phyloP scores from a whole-genome alignment of 1,139 yeast genomes.

The Geotrichum siamense region DNA sequence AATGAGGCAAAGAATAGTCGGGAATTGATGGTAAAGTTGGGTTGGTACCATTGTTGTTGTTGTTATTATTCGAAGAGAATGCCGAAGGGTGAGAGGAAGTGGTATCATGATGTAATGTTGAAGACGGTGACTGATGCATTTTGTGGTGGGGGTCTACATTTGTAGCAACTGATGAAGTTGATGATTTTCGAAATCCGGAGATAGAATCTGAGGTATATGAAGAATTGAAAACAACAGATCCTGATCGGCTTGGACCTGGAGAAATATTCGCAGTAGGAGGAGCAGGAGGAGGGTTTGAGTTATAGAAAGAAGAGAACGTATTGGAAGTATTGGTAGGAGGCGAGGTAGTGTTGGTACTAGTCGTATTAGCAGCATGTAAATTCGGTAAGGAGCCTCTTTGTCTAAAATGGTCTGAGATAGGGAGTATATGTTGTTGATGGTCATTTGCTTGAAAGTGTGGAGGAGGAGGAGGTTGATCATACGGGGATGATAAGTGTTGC shows the following conservation, averaged over 20 bases:
- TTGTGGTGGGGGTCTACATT: slow-evolving; percentile 27
- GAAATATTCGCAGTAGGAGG: slow-evolving; percentile 11
- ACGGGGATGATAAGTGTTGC: background rate
- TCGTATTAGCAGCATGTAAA: slow-evolving; percentile 47
- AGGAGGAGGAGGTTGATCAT: slow-evolving; percentile 13
- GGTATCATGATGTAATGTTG: slow-evolving; percentile 5
- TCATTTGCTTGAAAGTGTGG: slow-evolving; percentile 1
- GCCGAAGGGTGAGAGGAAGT: slow-evolving; percentile 1
- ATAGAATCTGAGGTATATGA: slow-evolving; percentile 30
- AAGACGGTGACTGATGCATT: slow-evolving; percentile 16
- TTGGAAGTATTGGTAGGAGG: slow-evolving; percentile 22
- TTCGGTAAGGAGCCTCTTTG: slow-evolving; percentile 12
- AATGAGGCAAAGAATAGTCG: slow-evolving; percentile 11
- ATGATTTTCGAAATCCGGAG: slow-evolving; percentile 29
- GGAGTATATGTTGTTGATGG: slow-evolving; percentile 3
- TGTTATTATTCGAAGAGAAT: background rate
- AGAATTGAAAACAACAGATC: slow-evolving; percentile 27
- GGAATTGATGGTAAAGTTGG: slow-evolving; percentile 13
- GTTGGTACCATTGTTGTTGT: slow-evolving; percentile 3
- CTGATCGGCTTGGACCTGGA: slow-evolving; percentile 6
- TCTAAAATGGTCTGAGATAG: slow-evolving; percentile 2
- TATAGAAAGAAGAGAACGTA: slow-evolving; percentile 13
- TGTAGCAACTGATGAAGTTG: slow-evolving; percentile 21
- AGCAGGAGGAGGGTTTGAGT: slow-evolving; percentile 9
- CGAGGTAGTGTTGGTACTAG: background rate